These are phyloP conservation scores for Gautieria morchelliformis DNA, from an alignment of 768 basidiomycete genomes.

Conservation along the genomic window DNA sequence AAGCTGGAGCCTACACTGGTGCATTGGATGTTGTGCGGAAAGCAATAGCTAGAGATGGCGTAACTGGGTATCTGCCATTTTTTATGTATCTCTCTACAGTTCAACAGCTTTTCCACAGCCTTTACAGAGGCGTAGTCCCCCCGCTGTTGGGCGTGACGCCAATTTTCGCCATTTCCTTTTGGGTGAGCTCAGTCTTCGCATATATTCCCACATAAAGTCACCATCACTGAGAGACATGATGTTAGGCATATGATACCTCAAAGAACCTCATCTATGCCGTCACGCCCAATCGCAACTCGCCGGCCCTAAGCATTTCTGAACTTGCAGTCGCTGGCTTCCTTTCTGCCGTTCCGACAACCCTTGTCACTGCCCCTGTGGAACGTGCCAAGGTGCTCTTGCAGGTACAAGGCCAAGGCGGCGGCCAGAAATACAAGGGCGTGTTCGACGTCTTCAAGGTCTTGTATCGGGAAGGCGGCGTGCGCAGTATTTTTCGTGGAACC, in stretches of 20 bases:
- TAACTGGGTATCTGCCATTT: slow-evolving; percentile 50
- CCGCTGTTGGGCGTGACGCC: slow-evolving; percentile 93
- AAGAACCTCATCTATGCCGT: slow-evolving; percentile 71
- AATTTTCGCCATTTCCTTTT: slow-evolving; percentile 96
- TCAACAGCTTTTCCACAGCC: slow-evolving; percentile 28
- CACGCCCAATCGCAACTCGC: slow-evolving; percentile 69
- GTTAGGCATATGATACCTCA: slow-evolving; percentile 85
- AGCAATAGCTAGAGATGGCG: slow-evolving; percentile 83
- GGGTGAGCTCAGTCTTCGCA: slow-evolving; percentile 41
- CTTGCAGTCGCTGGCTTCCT: slow-evolving; percentile 90
- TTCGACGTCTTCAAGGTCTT: slow-evolving; percentile 83
- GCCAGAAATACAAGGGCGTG: slow-evolving; percentile 77
- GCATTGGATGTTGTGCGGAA: slow-evolving; percentile 91
- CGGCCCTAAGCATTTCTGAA: slow-evolving; percentile 60
- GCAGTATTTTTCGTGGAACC: slow-evolving; percentile 88
- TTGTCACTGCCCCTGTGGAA: slow-evolving; percentile 93
- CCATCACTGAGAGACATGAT: background rate
- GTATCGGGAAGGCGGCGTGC: slow-evolving; percentile 88
- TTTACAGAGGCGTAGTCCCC: slow-evolving; percentile 91
- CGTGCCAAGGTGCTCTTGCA: slow-evolving; percentile 94
- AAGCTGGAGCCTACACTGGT: slow-evolving; percentile 81
- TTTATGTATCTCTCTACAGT: no score
- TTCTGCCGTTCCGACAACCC: slow-evolving; percentile 84
- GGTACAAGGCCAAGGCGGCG: slow-evolving; percentile 80
- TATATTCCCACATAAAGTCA: background rate